Conservation (phyloP, 345 rosid genomes). For the Draba incana region DNA sequence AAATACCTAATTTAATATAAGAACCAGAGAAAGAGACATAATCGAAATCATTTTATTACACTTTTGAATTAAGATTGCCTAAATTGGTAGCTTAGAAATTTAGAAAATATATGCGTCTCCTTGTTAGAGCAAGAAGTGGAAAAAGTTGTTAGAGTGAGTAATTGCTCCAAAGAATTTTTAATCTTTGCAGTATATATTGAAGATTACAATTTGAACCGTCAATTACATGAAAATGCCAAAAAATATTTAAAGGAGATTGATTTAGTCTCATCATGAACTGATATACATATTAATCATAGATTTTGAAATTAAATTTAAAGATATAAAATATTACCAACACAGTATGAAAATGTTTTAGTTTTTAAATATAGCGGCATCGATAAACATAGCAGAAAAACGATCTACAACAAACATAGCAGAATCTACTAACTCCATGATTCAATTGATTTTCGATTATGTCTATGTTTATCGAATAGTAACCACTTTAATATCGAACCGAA, state of each 20-base stretch:
- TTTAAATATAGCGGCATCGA: background rate
- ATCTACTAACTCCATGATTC: background rate
- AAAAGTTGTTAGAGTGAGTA: conserved; percentile 32
- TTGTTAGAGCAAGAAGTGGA: conserved; percentile 16
- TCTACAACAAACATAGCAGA: background rate
- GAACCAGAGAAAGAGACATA: background rate
- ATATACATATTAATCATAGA: background rate
- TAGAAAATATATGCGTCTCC: conserved; percentile 1
- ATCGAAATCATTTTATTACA: background rate
- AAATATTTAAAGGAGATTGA: background rate
- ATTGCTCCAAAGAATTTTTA: conserved; percentile 4
- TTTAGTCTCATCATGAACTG: conserved; percentile 18
- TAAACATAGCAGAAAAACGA: background rate
- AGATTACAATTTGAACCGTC: conserved; percentile 5
- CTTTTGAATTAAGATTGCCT: background rate
- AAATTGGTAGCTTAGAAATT: conserved; percentile 14
- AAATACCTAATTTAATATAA: background rate
- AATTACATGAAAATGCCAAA: conserved; percentile 26
- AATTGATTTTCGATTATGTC: background rate
- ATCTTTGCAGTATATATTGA: conserved; percentile 36
- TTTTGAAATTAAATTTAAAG: background rate
- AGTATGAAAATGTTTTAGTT: background rate
- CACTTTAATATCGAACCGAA: too few relatives aligned
- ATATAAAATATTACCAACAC: background rate
- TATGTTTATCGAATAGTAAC: too few relatives aligned